phyloP scores from a whole-genome alignment of 257 asterid species.

The Primulina tabacum region DNA sequence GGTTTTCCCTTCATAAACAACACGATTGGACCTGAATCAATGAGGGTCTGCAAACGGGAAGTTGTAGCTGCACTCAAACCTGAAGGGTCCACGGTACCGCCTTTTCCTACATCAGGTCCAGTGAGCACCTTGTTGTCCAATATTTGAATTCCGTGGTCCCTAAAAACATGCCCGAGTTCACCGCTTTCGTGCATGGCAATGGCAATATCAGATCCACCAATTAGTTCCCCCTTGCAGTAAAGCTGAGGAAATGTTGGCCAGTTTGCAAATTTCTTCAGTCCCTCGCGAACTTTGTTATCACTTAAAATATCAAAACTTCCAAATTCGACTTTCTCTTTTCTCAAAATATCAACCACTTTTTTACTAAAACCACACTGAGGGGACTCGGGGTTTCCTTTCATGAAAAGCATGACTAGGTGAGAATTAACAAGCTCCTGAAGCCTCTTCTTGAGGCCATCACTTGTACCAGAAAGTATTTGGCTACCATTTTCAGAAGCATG shows the following conservation, averaged over 20 bases:
- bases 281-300: constrained; percentile 79
- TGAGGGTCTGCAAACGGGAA: constrained; percentile 53
- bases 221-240: constrained; percentile 92
- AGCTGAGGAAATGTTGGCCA: constrained; percentile 99
- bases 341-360: constrained; percentile 79
- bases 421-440: constrained; percentile 70
- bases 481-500: constrained; percentile 38
- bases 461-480: constrained; percentile 32
- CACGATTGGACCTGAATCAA: constrained; percentile 63
- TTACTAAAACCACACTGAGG: constrained; percentile 93
- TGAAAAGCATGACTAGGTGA: constrained; percentile 76
- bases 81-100: constrained; percentile 50
- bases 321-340: constrained; percentile 69
- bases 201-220: constrained; percentile 87
- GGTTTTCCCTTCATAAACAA: constrained; percentile 91
- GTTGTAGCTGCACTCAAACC: constrained; percentile 56
- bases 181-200: constrained; percentile 87
- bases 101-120: constrained; percentile 43
- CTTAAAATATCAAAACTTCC: constrained; percentile 87
- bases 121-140: constrained; percentile 26
- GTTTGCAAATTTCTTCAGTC: constrained; percentile 79
- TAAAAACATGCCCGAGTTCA: constrained; percentile 68
- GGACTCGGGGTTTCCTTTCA: constrained; percentile 89
- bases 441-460: constrained; percentile 42
- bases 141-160: constrained; percentile 53